phyloP scores from a whole-genome alignment of 805 yeast genomes.

The Nakazawaea laoshanensis region DNA sequence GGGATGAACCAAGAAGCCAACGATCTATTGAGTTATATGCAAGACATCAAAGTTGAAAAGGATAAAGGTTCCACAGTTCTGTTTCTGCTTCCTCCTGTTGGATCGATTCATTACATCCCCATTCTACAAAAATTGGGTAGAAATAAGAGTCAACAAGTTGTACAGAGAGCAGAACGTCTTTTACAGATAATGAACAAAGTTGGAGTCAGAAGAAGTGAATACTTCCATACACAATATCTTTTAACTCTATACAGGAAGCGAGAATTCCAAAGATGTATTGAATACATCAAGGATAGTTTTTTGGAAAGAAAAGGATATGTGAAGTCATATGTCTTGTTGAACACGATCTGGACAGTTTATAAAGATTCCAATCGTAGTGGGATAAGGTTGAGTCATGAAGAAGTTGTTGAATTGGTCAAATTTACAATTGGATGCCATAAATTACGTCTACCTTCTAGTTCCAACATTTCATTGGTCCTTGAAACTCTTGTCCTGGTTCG shows the following conservation, averaged over 20 bases:
- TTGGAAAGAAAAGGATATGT: neutral
- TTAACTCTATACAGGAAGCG: slow-evolving; percentile 9
- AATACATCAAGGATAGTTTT: slow-evolving; percentile 3
- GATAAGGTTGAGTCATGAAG: neutral
- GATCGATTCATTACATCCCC: slow-evolving; percentile 7
- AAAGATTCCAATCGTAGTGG: slow-evolving; percentile 8
- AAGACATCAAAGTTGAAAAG: slow-evolving; percentile 2
- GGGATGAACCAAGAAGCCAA: slow-evolving; percentile 7
- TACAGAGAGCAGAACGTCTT: slow-evolving; percentile 1
- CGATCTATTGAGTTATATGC: slow-evolving; percentile 6
- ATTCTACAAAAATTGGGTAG: slow-evolving; percentile 9
- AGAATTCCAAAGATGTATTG: slow-evolving; percentile 4
- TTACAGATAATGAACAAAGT: slow-evolving; percentile 1
- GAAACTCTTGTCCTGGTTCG: slow-evolving; percentile 6
- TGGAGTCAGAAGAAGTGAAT: slow-evolving; percentile 4
- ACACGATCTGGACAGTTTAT: slow-evolving; percentile 10
- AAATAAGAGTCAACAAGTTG: slow-evolving; percentile 5
- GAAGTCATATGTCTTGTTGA: slow-evolving; percentile 2
- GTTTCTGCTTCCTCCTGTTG: slow-evolving; percentile 8
- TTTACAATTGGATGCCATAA: slow-evolving; percentile 2
- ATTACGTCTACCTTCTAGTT: neutral
- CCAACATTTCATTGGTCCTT: slow-evolving; percentile 1
- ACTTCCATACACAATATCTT: slow-evolving; percentile 9
- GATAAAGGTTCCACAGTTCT: slow-evolving; percentile 2
- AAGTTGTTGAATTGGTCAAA: slow-evolving; percentile 2